Evolutionary conservation across 148 eudicot genomes (phyloP), one percentile per base, ranked within the genome.

Genomic region (Fagopyrum homotropicum): DNA sequence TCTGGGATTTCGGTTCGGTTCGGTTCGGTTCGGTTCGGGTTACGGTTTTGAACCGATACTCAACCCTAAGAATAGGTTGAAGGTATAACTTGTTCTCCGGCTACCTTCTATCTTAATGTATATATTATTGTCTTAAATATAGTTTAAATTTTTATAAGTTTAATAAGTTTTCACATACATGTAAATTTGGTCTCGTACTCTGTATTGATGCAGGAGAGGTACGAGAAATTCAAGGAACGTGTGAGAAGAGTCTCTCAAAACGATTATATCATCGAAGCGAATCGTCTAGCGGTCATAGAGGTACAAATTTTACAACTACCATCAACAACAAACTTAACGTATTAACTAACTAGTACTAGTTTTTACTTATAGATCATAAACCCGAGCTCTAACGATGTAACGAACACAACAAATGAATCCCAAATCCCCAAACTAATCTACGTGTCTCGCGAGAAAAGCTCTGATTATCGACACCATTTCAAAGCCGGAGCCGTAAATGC

Each of bases 401-500:
- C 69, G 9, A 75, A 79, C 43, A 72, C 72, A 46, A 72, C 72
- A 11, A 83, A 86, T 49, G 11, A 22, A 1, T 49, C 1, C 5
- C 12, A 16, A 15, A 78, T 86, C 75, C 89, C 89, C 12, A 54
- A 74, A 8, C 85, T 86, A 14, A 84, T 86, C 4, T 84, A 86
- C 26, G 47, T 82, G n/a, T 82, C 86, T 74, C 80, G 89, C 0
- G 89, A 84, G 75, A 86, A 86, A 75, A 70, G 60, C 47, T 80
- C 81, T 0, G 69, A 79, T 72, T 80, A 75, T 26, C 78, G 76
- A 10, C 86, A 80, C 40, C 73, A 79, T 72, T 85, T 83, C 81
- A 85, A 85, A 73, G 86, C 88, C 11, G 88, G 88, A 75, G 85
- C 88, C 26, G 77, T 85, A 44, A 85, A 85, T 66, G 78, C 74